phyloP scores from a whole-genome alignment of 768 basidiomycete species.

The Lyophyllum decastes region DNA sequence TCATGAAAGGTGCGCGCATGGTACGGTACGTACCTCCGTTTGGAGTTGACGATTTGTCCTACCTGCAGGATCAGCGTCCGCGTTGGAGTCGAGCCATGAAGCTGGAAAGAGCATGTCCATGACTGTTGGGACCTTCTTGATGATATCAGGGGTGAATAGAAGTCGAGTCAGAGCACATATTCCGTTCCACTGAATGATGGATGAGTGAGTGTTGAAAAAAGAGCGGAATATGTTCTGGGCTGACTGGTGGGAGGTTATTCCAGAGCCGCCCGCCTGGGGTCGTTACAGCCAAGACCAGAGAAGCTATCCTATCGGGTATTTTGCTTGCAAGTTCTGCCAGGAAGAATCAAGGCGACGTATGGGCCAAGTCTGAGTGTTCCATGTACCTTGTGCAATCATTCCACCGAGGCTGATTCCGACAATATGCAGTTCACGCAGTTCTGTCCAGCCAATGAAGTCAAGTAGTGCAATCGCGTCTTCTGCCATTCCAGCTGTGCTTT shows the following conservation, averaged over 20 bases:
- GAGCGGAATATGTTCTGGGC: conserved; percentile 15
- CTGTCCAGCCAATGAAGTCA: conserved; percentile 73
- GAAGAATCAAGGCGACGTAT: background rate
- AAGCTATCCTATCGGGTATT: conserved; percentile 59
- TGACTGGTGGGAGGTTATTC: conserved; percentile 66
- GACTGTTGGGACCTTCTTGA: conserved; percentile 48
- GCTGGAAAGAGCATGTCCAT: conserved; percentile 61
- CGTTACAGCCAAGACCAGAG: conserved; percentile 69
- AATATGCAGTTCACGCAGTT: conserved; percentile 59
- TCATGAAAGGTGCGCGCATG: background rate
- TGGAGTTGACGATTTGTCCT: conserved; percentile 69
- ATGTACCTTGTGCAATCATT: conserved; percentile 77
- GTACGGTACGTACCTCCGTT: conserved; percentile 39
- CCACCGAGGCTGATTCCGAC: conserved; percentile 80
- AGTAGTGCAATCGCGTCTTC: conserved; percentile 69
- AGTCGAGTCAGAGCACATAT: conserved; percentile 33
- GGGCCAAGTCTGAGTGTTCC: background rate
- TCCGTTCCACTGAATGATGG: conserved; percentile 38
- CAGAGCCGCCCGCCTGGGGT: conserved; percentile 61
- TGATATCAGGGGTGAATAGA: conserved; percentile 44
- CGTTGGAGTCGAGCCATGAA: conserved; percentile 60
- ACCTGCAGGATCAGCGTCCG: conserved; percentile 52
- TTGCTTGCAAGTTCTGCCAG: background rate
- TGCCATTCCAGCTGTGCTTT: conserved; percentile 77
- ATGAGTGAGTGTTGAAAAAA: background rate